phyloP scores from a whole-genome alignment of 345 rosid species.

The Moricandia arvensis region DNA sequence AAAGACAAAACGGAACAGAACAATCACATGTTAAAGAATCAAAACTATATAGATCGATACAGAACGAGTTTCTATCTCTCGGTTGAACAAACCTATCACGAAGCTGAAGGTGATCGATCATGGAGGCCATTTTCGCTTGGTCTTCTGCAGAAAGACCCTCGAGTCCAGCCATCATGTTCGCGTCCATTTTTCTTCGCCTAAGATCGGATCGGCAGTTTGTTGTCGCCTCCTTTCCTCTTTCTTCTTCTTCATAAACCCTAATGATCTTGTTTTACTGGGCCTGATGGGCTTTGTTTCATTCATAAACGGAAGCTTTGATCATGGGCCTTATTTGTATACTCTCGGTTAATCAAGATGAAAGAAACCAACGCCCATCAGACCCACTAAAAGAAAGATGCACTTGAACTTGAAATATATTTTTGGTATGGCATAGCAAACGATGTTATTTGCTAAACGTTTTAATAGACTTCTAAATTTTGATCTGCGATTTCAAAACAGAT shows the following conservation, averaged over 20 bases:
- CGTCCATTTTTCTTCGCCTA: conserved; percentile 54
- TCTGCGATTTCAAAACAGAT: too few relatives aligned
- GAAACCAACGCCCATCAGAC: too few relatives aligned
- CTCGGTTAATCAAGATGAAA: too few relatives aligned
- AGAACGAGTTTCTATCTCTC: too few relatives aligned
- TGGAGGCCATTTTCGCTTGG: conserved; percentile 63
- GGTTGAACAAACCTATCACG: conserved; percentile 87
- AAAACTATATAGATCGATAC: background rate
- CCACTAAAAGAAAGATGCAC: too few relatives aligned
- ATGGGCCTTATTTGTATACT: background rate
- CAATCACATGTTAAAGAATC: background rate
- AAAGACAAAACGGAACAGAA: background rate
- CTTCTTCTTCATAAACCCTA: conserved; percentile 24
- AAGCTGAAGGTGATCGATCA: conserved; percentile 89
- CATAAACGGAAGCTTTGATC: background rate
- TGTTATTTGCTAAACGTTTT: too few relatives aligned
- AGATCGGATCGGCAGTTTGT: background rate
- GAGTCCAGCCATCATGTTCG: conserved; percentile 74
- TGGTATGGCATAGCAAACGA: too few relatives aligned
- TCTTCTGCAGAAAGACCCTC: conserved; percentile 84
- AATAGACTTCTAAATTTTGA: too few relatives aligned
- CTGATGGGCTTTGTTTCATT: background rate
- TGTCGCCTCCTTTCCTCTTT: conserved; percentile 5
- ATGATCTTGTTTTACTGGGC: conserved; percentile 11
- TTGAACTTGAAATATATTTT: too few relatives aligned